Evolutionary conservation across 495 filamentous ascomycete genomes (phyloP).

Genomic region (Neurospora africana): DNA sequence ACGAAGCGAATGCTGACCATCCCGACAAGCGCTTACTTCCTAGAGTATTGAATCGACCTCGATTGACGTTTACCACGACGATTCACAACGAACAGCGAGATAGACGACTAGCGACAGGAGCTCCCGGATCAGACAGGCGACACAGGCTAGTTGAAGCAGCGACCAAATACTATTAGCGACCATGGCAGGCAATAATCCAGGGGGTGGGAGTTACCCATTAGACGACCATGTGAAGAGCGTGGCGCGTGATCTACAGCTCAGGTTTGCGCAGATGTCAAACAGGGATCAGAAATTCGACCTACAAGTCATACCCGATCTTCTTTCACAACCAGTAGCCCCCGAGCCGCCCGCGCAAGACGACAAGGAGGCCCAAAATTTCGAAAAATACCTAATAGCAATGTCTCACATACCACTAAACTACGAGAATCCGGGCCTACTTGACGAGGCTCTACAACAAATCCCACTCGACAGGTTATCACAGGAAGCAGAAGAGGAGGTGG

Average conservation of each 20-base stretch:
- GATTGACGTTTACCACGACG: not conserved
- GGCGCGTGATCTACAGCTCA: not conserved
- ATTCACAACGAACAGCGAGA: not conserved
- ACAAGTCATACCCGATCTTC: not conserved
- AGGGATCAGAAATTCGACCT: not conserved
- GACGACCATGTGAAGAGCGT: not conserved
- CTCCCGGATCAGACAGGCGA: not conserved
- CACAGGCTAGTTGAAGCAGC: not conserved
- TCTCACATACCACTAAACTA: constrained; percentile 83
- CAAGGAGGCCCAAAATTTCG: constrained; percentile 65
- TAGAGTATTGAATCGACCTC: not conserved
- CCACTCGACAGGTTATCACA: constrained; percentile 88
- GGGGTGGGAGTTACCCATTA: not conserved
- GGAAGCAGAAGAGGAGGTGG: constrained; percentile 86
- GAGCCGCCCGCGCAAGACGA: constrained; percentile 55
- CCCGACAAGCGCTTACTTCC: not conserved
- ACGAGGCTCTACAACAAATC: constrained; percentile 79
- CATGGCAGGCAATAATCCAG: not conserved
- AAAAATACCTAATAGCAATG: constrained; percentile 68
- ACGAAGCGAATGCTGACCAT: not conserved
- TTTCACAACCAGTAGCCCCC: not conserved
- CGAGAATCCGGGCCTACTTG: constrained; percentile 91
- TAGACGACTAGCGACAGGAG: not conserved
- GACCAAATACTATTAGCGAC: not conserved
- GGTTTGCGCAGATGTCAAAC: not conserved